phyloP scores from a whole-genome alignment of 2,329 filamentous ascomycete genomes.

The Leptosphaerulina australis region DNA sequence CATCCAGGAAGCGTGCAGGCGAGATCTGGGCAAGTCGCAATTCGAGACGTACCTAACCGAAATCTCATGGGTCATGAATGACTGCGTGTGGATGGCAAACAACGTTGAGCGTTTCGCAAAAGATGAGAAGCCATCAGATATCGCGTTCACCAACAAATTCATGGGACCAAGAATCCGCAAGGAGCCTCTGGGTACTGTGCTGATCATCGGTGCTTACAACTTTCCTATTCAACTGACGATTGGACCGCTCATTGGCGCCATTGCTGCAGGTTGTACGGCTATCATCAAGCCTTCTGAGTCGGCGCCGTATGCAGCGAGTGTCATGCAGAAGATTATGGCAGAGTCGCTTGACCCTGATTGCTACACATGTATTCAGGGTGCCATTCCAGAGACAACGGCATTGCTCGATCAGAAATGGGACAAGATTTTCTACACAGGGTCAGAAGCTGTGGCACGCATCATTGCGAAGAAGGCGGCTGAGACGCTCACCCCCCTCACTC shows the following conservation, averaged over 20 bases:
- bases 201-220: slow-evolving; percentile 94
- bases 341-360: slow-evolving; percentile 76
- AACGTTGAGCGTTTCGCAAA: slow-evolving; percentile 82
- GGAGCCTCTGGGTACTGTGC: slow-evolving; percentile 81
- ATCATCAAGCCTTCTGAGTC: slow-evolving; percentile 90
- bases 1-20: slow-evolving; percentile 74
- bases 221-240: slow-evolving; percentile 85
- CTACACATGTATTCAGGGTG: slow-evolving; percentile 81
- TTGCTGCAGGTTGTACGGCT: slow-evolving; percentile 88
- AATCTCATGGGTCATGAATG: slow-evolving; percentile 77
- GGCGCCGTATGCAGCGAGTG: slow-evolving; percentile 75
- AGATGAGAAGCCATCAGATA: slow-evolving; percentile 76
- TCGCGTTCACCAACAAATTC: slow-evolving; percentile 69
- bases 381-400: slow-evolving; percentile 76
- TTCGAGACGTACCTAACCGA: slow-evolving; percentile 79
- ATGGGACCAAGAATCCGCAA: slow-evolving; percentile 80
- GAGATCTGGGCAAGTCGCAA: slow-evolving; percentile 77
- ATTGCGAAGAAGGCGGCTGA: slow-evolving; percentile 61
- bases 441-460: slow-evolving; percentile 69
- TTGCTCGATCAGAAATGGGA: slow-evolving; percentile 91
- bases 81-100: slow-evolving; percentile 77
- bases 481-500: slow-evolving; percentile 75
- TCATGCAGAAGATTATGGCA: slow-evolving; percentile 79
- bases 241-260: slow-evolving; percentile 82
- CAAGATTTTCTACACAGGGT: slow-evolving; percentile 97